Evolutionary conservation across 2,329 filamentous ascomycete genomes (phyloP), one percentile per base, ranked within the genome.

Genomic region (Aphanoascus verrucosus): DNA sequence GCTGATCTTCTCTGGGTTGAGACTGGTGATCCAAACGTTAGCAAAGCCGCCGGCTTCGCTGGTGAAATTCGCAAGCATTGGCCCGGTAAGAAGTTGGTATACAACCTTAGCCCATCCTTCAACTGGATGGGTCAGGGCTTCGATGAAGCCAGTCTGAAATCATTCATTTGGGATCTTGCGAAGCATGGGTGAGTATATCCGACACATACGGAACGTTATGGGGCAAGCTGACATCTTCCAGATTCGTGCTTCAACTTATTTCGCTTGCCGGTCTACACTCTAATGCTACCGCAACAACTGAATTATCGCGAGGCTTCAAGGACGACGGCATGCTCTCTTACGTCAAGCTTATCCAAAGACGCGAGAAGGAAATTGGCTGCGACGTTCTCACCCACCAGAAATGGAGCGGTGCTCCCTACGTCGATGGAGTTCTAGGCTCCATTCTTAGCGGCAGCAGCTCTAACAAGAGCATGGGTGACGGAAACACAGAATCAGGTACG

Each of bases 71-170:
- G 86, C 52, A 71, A 74, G 0, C 74, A 72, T 2, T 76, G 81
- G 62, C 88, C 89, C 0, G 82, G 81, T 56, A 97, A 97, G 78
- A 86, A 87, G 35, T 79, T 98, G 20, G 91, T 97, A 0, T 98
- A 98, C 74, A 98, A 98, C 73, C 79, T 98, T 1, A 90, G 85
- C 3, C 93, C 93, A 0, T 94, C 88, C 7, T 98, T 98, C 79
- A 97, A 98, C 77, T 98, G 93, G 93, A 93, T 94, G 82, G 83
- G 83, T 9, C 90, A 97, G 67, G 93, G 91, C 31, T 98, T 97
- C 72, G 84, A 80, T 2, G 82, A 89, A 58, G 83, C 82, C 57
- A 84, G 85, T 5, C 78, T 98, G 53, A 88, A 86, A 72, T 88
- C 81, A 5, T 98, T 98, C 69, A 86, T 98, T 62, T 97, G 91